These are phyloP conservation scores for Puccinia hordei DNA, from an alignment of 1,284 basidiomycete genomes.

Conservation along the genomic window DNA sequence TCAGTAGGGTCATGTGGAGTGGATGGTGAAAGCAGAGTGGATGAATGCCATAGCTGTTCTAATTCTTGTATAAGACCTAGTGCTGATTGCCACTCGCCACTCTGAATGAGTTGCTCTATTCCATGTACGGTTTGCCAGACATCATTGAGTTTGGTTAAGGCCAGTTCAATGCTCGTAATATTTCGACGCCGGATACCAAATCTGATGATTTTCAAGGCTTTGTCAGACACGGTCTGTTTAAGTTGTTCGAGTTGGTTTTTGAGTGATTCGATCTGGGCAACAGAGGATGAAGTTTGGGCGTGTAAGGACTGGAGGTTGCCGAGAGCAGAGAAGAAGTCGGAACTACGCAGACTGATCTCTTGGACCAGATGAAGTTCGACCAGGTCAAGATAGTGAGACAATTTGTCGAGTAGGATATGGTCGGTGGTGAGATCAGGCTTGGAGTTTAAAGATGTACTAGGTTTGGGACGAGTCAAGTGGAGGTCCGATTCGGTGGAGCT, in stretches of 20 bases:
- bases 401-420: conserved; percentile 80
- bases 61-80: conserved; percentile 75
- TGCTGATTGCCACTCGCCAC: conserved; percentile 82
- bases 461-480: conserved; percentile 36
- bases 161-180: conserved; percentile 67
- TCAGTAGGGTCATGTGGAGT: background rate
- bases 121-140: conserved; percentile 71
- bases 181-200: conserved; percentile 69
- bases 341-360: conserved; percentile 85
- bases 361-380: conserved; percentile 91
- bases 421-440: conserved; percentile 58
- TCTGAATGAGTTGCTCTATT: conserved; percentile 72
- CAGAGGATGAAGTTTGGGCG: conserved; percentile 79
- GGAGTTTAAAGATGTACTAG: conserved; percentile 59
- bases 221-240: conserved; percentile 73
- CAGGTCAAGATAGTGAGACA: conserved; percentile 89
- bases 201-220: conserved; percentile 73
- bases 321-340: conserved; percentile 94
- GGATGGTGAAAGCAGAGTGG: background rate
- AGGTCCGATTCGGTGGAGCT: conserved; percentile 55
- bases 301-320: conserved; percentile 90
- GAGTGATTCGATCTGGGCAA: conserved; percentile 74
- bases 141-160: conserved; percentile 64
- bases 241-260: conserved; percentile 74
- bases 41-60: conserved; percentile 65